phyloP scores from a whole-genome alignment of 768 basidiomycete species.

The Trametes coccinea region DNA sequence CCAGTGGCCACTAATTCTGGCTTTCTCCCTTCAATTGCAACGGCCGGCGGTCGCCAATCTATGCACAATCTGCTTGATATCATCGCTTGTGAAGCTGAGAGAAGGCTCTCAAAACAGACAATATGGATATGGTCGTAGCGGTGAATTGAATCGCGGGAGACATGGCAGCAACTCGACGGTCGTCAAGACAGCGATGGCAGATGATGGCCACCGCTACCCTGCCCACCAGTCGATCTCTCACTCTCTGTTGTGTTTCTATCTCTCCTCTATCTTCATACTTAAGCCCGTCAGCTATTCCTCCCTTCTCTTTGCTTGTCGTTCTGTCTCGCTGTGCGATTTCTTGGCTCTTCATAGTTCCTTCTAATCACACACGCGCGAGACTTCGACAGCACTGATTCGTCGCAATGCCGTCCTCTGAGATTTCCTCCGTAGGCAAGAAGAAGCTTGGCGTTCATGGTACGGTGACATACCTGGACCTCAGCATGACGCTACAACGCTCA shows the following conservation, averaged over 20 bases:
- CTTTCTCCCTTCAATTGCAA: too few relatives aligned
- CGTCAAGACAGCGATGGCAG: conserved; percentile 18
- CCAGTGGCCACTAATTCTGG: too few relatives aligned
- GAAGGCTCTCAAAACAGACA: too few relatives aligned
- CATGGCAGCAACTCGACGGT: not conserved
- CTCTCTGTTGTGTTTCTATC: conserved; percentile 8
- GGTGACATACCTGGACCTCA: not conserved
- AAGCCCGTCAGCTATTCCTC: not conserved
- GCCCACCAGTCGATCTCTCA: not conserved
- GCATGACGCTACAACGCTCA: not conserved
- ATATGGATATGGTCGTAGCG: too few relatives aligned
- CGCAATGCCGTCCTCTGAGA: conserved; percentile 10
- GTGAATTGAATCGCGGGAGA: not conserved
- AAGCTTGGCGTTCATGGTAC: conserved; percentile 35
- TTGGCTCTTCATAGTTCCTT: not conserved
- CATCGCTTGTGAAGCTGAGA: too few relatives aligned
- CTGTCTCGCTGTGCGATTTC: conserved; percentile 22
- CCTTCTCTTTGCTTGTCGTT: conserved; percentile 11
- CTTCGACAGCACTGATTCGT: not conserved
- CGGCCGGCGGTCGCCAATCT: too few relatives aligned
- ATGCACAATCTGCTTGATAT: too few relatives aligned
- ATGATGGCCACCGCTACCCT: not conserved
- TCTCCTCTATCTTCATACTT: not conserved
- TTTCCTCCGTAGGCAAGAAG: conserved; percentile 30
- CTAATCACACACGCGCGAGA: not conserved